These are phyloP conservation scores for Pseudogymnoascus sp. DNA, from an alignment of 2,329 filamentous ascomycete genomes.

Conservation along the genomic window DNA sequence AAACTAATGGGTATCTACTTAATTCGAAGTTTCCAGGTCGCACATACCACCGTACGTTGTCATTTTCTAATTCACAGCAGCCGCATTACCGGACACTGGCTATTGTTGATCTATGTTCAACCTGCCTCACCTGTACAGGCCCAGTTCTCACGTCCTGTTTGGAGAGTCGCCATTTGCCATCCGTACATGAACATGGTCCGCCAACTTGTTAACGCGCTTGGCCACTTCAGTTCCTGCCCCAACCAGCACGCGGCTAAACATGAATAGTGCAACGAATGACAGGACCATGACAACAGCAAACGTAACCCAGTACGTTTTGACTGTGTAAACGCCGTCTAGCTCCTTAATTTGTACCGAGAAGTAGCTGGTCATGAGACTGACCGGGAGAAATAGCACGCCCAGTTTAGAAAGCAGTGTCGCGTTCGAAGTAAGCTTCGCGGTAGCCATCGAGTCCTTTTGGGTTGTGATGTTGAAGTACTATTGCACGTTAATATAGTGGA, in stretches of 20 bases:
- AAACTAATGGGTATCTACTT: neutral
- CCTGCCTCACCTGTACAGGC: neutral
- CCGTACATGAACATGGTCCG: neutral
- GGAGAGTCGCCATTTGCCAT: neutral
- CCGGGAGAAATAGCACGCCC: conserved; percentile 68
- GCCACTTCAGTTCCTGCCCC: conserved; percentile 22
- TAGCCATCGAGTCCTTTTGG: conserved; percentile 65
- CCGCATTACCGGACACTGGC: neutral
- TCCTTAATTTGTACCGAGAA: conserved; percentile 61
- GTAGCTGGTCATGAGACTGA: conserved; percentile 68
- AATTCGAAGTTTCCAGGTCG: neutral
- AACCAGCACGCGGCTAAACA: conserved; percentile 42
- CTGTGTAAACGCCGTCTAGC: conserved; percentile 49
- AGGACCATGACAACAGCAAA: conserved; percentile 58
- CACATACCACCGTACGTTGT: neutral
- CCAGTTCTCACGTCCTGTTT: neutral
- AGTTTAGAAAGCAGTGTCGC: conserved; percentile 68
- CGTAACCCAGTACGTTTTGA: conserved; percentile 58
- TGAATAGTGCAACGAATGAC: conserved; percentile 52
- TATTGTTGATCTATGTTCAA: neutral
- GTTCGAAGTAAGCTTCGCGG: conserved; percentile 63
- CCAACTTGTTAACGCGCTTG: neutral
- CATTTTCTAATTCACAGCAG: neutral
- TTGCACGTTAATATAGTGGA: conserved; percentile 14
- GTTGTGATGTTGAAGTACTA: conserved; percentile 74